Percentiles rank a stretch among this genome's conserved stretches.
Evolutionary conservation across 2,329 filamentous ascomycete species (phyloP).

Genomic region (Triangularia verruculosa): DNA sequence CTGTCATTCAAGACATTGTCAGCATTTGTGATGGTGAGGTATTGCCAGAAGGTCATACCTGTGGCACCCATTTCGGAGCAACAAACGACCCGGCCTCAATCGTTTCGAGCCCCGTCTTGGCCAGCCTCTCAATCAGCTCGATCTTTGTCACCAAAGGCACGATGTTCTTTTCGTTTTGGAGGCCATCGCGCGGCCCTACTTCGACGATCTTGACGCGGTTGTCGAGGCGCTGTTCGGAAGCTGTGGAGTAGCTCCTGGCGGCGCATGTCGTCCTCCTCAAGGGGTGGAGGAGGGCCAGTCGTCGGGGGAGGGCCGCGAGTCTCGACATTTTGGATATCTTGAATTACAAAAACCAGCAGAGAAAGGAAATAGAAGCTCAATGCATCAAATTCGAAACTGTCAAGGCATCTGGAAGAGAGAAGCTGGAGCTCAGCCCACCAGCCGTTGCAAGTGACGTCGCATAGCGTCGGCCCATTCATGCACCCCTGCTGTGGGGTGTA

Average conservation of each 20-base stretch:
- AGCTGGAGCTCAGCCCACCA: not conserved
- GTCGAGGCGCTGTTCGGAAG: slow-evolving; percentile 30
- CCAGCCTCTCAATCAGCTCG: slow-evolving; percentile 68
- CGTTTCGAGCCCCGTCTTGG: slow-evolving; percentile 63
- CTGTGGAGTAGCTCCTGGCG: not conserved
- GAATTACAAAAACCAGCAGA: not conserved
- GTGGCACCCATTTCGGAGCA: slow-evolving; percentile 79
- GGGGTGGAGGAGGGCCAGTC: slow-evolving; percentile 11
- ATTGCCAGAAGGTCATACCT: slow-evolving; percentile 46
- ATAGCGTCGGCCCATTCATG: slow-evolving; percentile 24
- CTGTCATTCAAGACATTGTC: slow-evolving; percentile 10
- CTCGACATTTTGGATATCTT: slow-evolving; percentile 23
- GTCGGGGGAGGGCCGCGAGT: slow-evolving; percentile 22
- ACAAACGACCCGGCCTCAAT: slow-evolving; percentile 85
- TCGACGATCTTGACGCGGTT: slow-evolving; percentile 66
- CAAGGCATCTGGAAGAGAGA: not conserved
- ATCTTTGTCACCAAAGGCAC: slow-evolving; percentile 73
- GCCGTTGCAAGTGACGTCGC: slow-evolving; percentile 21
- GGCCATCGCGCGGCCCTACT: slow-evolving; percentile 80
- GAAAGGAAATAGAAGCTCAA: not conserved
- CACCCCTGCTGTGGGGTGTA: slow-evolving; percentile 1
- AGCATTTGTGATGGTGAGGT: not conserved
- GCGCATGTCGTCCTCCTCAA: slow-evolving; percentile 2
- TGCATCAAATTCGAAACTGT: not conserved
- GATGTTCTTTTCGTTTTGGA: slow-evolving; percentile 76